These are phyloP conservation scores for Cytospora piceicola DNA, from an alignment of 2,329 filamentous ascomycete genomes.

Conservation along the genomic window DNA sequence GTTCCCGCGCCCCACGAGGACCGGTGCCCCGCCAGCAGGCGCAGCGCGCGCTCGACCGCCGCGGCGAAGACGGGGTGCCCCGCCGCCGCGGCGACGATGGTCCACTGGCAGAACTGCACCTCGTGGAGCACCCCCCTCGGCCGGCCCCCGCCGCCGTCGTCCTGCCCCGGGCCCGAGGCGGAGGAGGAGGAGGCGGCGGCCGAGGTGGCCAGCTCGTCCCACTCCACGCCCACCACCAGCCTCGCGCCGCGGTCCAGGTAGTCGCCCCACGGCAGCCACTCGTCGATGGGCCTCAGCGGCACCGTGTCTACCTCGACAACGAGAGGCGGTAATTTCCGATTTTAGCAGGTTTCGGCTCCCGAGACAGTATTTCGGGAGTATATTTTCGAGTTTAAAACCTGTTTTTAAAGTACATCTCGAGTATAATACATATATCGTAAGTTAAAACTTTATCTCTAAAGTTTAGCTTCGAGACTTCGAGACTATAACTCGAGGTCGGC, in stretches of 20 bases:
- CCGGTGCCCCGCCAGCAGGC: neutral
- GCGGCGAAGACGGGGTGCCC: slow-evolving; percentile 39
- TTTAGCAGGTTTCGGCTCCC: too few species aligned
- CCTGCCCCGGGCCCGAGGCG: slow-evolving; percentile 19
- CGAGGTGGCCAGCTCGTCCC: slow-evolving; percentile 34
- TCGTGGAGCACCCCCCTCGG: slow-evolving; percentile 37
- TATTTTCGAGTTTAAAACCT: too few species aligned
- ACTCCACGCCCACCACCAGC: slow-evolving; percentile 42
- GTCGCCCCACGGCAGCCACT: slow-evolving; percentile 35
- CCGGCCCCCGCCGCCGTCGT: neutral
- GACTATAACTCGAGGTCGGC: too few species aligned
- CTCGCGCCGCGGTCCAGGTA: slow-evolving; percentile 29
- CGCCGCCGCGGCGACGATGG: slow-evolving; percentile 39
- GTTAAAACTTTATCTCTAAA: too few species aligned
- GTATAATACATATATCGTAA: too few species aligned
- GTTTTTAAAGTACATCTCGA: too few species aligned
- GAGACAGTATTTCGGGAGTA: too few species aligned
- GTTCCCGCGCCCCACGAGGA: neutral
- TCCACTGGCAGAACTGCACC: slow-evolving; percentile 44
- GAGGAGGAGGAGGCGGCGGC: slow-evolving; percentile 25
- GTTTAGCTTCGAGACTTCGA: too few species aligned
- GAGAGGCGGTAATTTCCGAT: too few species aligned
- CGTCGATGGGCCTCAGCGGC: slow-evolving; percentile 52
- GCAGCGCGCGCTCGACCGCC: slow-evolving; percentile 38
- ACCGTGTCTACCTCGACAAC: too few species aligned